Evolutionary conservation across 2,329 filamentous ascomycete genomes (phyloP).

Genomic region (Trichoderma asperellum): DNA sequence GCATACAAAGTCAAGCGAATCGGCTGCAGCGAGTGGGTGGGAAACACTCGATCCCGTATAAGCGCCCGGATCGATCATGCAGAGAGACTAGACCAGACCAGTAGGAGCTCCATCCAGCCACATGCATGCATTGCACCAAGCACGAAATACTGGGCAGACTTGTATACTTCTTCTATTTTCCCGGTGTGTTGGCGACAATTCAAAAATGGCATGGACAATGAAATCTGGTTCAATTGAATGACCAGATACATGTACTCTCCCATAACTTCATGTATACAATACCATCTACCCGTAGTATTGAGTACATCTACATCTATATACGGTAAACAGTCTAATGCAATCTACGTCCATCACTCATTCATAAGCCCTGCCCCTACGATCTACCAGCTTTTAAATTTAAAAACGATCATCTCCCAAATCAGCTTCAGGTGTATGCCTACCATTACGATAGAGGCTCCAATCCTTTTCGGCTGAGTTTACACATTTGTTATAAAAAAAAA

Average conservation of each 20-base stretch:
- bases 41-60: not conserved
- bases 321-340: no score
- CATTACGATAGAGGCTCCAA: no score
- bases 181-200: not conserved
- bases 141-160: not conserved
- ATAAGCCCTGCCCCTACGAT: not conserved
- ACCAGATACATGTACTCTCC: not conserved
- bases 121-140: not conserved
- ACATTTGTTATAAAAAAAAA: no score
- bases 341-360: not conserved
- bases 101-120: not conserved
- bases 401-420: no score
- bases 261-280: no score
- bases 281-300: no score
- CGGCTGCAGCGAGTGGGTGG: not conserved
- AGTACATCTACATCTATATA: no score
- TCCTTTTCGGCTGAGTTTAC: no score
- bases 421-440: no score
- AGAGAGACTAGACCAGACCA: not conserved
- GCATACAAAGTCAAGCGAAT: no score
- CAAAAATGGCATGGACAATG: not conserved
- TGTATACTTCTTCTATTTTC: not conserved
- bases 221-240: not conserved
- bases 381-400: no score
- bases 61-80: not conserved